A percentile compares a stretch with the other conserved stretches of the same genome.
phyloP scores from a whole-genome alignment of 257 asterid genomes.

The Mentha longifolia region DNA sequence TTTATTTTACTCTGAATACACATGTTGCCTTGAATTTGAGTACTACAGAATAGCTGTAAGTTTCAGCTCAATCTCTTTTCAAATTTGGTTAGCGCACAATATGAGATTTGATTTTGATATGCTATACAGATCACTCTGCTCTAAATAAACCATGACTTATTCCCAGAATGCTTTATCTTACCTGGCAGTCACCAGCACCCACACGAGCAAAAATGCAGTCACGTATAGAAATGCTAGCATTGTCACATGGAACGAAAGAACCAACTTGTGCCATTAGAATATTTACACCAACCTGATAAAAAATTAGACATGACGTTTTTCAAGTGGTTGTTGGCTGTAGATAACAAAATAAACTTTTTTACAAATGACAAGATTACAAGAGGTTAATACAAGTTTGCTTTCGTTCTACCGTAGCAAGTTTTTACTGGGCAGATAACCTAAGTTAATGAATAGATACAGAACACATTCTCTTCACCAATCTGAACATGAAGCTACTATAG shows the following conservation, averaged over 20 bases:
- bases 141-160: not conserved
- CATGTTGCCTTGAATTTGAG: not conserved
- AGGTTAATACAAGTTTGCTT: not conserved
- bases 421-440: constrained; percentile 7
- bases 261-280: constrained; percentile 98
- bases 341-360: not conserved
- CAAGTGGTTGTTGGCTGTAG: constrained; percentile 8
- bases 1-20: constrained; percentile 6
- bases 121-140: not conserved
- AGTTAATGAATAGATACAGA: constrained; percentile 21
- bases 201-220: constrained; percentile 99
- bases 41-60: not conserved
- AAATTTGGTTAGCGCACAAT: not conserved
- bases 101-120: not conserved
- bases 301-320: constrained; percentile 24
- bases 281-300: constrained; percentile 85
- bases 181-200: constrained; percentile 99
- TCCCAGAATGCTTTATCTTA: constrained; percentile 36
- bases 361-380: not conserved
- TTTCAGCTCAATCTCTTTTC: not conserved
- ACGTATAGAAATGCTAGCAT: constrained; percentile 83
- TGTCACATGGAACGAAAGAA: constrained; percentile 87
- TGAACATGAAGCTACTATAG: constrained; percentile 11
- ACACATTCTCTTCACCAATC: constrained; percentile 16
- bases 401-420: not conserved